Base-by-base conservation (phyloP, 192 early-diverging fungal genomes). In the Podila epigama region DNA sequence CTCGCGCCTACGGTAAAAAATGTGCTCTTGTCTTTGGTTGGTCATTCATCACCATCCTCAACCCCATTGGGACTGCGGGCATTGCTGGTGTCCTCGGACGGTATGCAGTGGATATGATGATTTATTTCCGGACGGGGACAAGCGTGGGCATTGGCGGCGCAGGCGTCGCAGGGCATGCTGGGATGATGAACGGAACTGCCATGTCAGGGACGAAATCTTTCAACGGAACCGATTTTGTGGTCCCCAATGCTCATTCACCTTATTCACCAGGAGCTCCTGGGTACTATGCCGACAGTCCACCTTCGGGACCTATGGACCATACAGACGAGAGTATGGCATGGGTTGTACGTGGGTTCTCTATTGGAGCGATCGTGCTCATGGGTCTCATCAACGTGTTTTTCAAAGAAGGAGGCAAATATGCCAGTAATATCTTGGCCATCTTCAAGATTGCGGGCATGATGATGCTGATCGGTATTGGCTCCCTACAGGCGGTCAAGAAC, bases 21-120 rank as follows among this genome's bases (percentile, higher is more conserved):
- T 28, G 90, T 69, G 80, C 75, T 59, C 51, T 91, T 62, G 81
- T 80, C 40, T 73, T 93, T 72, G 84, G 82, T 67, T 75, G 89
- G 87, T 63, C 83, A 56, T 68, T 81, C 75, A 51, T 87, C 65
- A 39, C 84, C 32, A 44, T 84, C 75, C 58, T 90, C 65, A 85
- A 85, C 33, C 79, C 81, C 0, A 81, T 85, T 32, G 84, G 84
- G 11, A 85, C 84, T 9, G 84, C 84, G 22, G 82, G 81, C 9
- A 82, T 79, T 53, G 69, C 84, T 5, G 82, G 75, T 0, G 79
- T 81, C 11, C 35, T 81, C 29, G 66, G 70, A 10, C 42, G 71
- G 54, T 81, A 73, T 32, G 16, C 61, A 8, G 65, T 70, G 0
- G 68, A 70, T 58, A 11, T 70, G 58, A 82, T 82, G 4, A 42